Evolutionary conservation across 768 basidiomycete species (phyloP), one percentile per base, ranked within the genome.

Genomic region (Kwoniella sp.): DNA sequence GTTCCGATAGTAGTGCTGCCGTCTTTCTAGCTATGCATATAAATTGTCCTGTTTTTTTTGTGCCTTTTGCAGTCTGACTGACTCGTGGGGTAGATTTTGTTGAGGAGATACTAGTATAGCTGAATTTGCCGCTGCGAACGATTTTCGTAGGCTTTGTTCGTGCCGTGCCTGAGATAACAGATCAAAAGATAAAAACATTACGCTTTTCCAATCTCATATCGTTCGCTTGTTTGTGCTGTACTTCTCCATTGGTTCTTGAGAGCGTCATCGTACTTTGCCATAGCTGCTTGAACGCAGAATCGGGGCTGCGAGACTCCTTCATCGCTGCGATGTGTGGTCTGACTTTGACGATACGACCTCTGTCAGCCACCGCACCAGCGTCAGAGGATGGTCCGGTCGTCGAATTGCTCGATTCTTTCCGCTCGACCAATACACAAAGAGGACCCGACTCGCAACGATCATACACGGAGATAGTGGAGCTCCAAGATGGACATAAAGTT

Each of bases 271-370:
- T 22, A 56, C 13, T 31, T 5, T 23, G 38, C 20, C 20, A 9
- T 9, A 41, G 38, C 38, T 41, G 38, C 20, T 41, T 20, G 20
- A 20, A 20, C 38, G 38, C 11, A 41, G 38, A 9, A 20, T 41
- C 20, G n/a, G n/a, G n/a, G n/a, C 38, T 9, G 38, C 38, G 9
- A 9, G 20, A 41, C 11, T 41, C 38, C 38, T 41, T 20, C 38
- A 41, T 41, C 38, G 30, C 47, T 11, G 48, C 12, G 1, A 75
- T 75, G 74, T 75, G 74, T 53, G 74, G 74, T 47, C 63, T 75
- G 41, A 71, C 66, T 2, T 59, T 75, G 17, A 59, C 71, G 17
- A 56, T 75, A 11, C 66, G 59, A 13, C 59, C 64, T 26, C 7
- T 63, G 22, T 51, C 55, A 2, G 13, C 25, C 13, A 25, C n/a